Evolutionary conservation across 2,329 filamentous ascomycete genomes (phyloP).

Genomic region (Exophiala lecanii-corni): DNA sequence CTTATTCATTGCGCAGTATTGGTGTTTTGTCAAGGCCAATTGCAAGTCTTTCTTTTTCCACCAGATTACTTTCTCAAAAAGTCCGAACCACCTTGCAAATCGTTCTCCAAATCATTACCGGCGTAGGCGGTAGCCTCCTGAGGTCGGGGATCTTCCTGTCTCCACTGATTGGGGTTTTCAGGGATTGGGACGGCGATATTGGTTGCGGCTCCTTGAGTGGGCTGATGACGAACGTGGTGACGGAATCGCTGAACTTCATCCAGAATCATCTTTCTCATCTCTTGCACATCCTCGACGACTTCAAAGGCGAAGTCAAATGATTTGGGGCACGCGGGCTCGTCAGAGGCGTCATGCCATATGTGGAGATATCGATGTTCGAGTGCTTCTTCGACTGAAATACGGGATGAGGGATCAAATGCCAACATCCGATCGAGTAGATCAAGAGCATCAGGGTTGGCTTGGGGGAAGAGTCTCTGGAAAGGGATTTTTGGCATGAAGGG

Average conservation of each 20-base stretch:
- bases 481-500: constrained; percentile 91
- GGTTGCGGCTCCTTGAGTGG: constrained; percentile 28
- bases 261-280: constrained; percentile 96
- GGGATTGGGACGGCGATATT: constrained; percentile 56
- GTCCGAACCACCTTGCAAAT: constrained; percentile 55
- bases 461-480: constrained; percentile 83
- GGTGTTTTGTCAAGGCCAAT: too few species aligned
- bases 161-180: constrained; percentile 51
- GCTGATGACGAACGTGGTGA: constrained; percentile 51
- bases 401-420: constrained; percentile 88
- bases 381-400: constrained; percentile 90
- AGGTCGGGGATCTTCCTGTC: constrained; percentile 59
- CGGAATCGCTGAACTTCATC: constrained; percentile 91
- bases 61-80: constrained; percentile 36
- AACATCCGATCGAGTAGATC: constrained; percentile 96
- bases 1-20: too few species aligned
- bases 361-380: constrained; percentile 94
- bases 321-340: constrained; percentile 88
- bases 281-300: constrained; percentile 86
- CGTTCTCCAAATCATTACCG: constrained; percentile 45
- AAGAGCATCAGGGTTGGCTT: constrained; percentile 91
- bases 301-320: constrained; percentile 99
- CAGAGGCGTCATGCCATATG: constrained; percentile 97
- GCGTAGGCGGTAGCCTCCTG: constrained; percentile 48
- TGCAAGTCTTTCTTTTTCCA: too few species aligned